Conservation (phyloP, 2,329 filamentous ascomycete species). For the Ophiostoma piceae region DNA sequence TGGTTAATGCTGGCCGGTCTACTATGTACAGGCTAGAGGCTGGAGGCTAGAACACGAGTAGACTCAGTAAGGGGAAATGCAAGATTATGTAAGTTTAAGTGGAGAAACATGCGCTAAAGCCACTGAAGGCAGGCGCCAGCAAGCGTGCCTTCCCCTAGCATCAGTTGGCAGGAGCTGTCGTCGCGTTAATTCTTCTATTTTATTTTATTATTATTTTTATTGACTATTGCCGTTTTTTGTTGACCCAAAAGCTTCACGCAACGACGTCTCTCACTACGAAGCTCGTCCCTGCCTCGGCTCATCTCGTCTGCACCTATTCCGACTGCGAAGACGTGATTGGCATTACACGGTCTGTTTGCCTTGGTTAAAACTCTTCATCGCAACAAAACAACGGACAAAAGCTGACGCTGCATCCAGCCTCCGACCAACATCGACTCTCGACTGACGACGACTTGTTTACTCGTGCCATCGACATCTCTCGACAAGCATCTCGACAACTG, state of each 20-base stretch:
- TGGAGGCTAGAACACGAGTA: not conserved
- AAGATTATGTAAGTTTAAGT: not conserved
- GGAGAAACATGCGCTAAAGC: not conserved
- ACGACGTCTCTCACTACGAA: slow-evolving; percentile 14
- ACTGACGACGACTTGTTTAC: not conserved
- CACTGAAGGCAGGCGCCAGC: slow-evolving; percentile 9
- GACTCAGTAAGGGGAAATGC: not conserved
- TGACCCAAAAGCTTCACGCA: slow-evolving; percentile 21
- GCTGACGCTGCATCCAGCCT: not conserved
- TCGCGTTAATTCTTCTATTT: slow-evolving; percentile 21
- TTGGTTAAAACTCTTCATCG: not conserved
- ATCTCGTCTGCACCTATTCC: not conserved
- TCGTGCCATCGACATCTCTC: not conserved
- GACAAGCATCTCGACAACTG: not conserved
- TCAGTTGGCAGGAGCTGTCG: slow-evolving; percentile 20
- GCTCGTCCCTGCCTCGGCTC: not conserved
- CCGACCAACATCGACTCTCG: not conserved
- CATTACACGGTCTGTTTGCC: not conserved
- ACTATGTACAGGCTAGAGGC: not conserved
- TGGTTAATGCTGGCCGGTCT: not conserved
- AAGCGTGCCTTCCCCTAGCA: slow-evolving; percentile 10
- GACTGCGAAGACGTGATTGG: not conserved
- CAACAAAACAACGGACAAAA: not conserved
- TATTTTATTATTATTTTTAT: slow-evolving; percentile 14
- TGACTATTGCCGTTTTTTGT: slow-evolving; percentile 17